These are phyloP conservation scores for Fusarium aywerte DNA, from an alignment of 2,329 filamentous ascomycete genomes.

Conservation along the genomic window DNA sequence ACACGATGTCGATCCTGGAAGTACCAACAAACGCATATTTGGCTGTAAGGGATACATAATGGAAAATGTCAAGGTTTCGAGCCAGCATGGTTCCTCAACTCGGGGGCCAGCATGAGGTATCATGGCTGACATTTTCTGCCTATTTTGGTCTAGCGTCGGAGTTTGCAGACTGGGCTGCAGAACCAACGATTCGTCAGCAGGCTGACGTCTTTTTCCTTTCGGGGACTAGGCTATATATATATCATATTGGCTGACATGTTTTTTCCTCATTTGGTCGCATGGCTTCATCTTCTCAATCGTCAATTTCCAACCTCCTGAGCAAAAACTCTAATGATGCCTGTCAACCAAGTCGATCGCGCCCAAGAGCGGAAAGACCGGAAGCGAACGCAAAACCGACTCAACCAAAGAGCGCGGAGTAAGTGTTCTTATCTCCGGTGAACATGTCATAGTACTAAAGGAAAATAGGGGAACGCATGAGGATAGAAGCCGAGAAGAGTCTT, in stretches of 20 bases:
- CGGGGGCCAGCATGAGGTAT: conserved; percentile 1
- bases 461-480: conserved; percentile 5
- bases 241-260: background rate
- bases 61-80: no score
- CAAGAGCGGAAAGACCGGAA: conserved; percentile 22
- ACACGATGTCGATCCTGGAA: no score
- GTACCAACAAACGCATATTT: background rate
- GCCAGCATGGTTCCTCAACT: background rate
- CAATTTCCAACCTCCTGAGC: fast-evolving
- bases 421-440: background rate
- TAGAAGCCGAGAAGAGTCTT: background rate
- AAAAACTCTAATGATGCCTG: background rate
- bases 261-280: background rate
- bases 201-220: conserved; percentile 29
- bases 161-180: background rate
- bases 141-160: conserved; percentile 18
- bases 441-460: background rate
- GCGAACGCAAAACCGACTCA: conserved; percentile 24
- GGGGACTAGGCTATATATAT: background rate
- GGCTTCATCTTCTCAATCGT: no score
- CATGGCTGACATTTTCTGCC: conserved; percentile 28
- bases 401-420: conserved; percentile 35
- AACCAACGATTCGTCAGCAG: conserved; percentile 8
- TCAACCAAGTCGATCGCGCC: background rate
- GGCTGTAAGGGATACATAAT: background rate